phyloP scores from a whole-genome alignment of 345 rosid species.

The Camelina neglecta region DNA sequence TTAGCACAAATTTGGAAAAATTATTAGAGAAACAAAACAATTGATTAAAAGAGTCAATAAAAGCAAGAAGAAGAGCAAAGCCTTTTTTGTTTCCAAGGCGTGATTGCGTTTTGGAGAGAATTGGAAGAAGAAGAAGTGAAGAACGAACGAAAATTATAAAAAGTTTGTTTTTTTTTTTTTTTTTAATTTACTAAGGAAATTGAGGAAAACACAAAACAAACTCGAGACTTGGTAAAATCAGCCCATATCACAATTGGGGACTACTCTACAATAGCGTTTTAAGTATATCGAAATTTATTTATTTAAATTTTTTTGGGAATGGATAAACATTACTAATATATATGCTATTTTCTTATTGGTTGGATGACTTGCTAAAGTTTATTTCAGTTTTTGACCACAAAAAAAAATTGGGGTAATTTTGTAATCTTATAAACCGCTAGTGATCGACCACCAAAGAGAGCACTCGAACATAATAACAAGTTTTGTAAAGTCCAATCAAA shows the following conservation, averaged over 20 bases:
- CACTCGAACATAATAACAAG: too few species aligned
- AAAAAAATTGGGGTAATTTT: too few species aligned
- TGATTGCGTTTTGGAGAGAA: conserved; percentile 36
- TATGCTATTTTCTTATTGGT: conserved; percentile 13
- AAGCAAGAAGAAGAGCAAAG: conserved; percentile 11
- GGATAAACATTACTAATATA: conserved; percentile 35
- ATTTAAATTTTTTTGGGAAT: neutral
- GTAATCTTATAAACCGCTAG: too few species aligned
- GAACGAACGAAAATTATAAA: neutral
- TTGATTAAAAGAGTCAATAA: conserved; percentile 10
- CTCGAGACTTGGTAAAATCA: conserved; percentile 39
- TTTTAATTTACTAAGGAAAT: neutral
- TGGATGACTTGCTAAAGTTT: neutral
- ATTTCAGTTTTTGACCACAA: too few species aligned
- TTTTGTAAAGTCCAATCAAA: too few species aligned
- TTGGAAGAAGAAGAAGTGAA: conserved; percentile 21
- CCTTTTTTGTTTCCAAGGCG: conserved; percentile 24
- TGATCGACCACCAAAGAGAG: too few species aligned
- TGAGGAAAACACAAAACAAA: conserved; percentile 7
- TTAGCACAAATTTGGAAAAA: conserved; percentile 8
- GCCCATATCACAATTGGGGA: conserved; percentile 1
- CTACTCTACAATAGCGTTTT: neutral
- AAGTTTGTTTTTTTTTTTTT: neutral
- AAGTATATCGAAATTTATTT: neutral
- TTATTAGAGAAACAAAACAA: neutral